phyloP scores from a whole-genome alignment of 2,329 filamentous ascomycete species.

The Bipolaris cookei region DNA sequence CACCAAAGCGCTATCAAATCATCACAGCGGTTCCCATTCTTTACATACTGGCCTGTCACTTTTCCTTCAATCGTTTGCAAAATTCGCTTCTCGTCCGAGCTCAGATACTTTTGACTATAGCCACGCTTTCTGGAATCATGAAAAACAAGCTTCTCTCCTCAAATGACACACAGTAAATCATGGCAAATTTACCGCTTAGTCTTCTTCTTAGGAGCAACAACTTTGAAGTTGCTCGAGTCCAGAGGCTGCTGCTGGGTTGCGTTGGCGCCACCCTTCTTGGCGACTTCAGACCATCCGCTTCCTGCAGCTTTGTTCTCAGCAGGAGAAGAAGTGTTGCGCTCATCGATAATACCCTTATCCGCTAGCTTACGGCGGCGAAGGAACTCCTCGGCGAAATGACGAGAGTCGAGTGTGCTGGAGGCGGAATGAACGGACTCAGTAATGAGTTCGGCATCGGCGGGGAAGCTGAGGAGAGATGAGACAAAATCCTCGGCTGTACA shows the following conservation, averaged over 20 bases:
- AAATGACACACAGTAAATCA: neutral
- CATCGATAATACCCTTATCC: conserved; percentile 86
- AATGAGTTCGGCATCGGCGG: conserved; percentile 79
- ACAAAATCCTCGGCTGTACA: conserved; percentile 78
- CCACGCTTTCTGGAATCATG: neutral
- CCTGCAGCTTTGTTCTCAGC: conserved; percentile 52
- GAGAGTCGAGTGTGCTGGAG: conserved; percentile 88
- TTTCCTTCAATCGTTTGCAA: neutral
- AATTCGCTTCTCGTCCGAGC: neutral
- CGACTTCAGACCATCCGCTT: conserved; percentile 94
- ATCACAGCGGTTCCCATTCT: neutral
- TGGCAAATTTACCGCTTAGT: conserved; percentile 53
- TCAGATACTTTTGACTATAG: neutral
- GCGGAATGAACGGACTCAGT: conserved; percentile 87
- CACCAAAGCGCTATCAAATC: neutral
- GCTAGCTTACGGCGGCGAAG: conserved; percentile 90
- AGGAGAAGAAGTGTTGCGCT: conserved; percentile 62
- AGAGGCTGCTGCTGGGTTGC: conserved; percentile 47
- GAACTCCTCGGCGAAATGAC: conserved; percentile 93
- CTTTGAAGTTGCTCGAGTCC: conserved; percentile 76
- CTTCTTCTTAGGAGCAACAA: conserved; percentile 93
- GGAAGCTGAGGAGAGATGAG: conserved; percentile 74
- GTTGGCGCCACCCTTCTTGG: conserved; percentile 84
- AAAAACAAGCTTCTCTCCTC: neutral
- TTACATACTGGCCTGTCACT: neutral